These are phyloP conservation scores for Hamamelis virginiana DNA, from an alignment of 164 flowering plant species.

Conservation along the genomic window DNA sequence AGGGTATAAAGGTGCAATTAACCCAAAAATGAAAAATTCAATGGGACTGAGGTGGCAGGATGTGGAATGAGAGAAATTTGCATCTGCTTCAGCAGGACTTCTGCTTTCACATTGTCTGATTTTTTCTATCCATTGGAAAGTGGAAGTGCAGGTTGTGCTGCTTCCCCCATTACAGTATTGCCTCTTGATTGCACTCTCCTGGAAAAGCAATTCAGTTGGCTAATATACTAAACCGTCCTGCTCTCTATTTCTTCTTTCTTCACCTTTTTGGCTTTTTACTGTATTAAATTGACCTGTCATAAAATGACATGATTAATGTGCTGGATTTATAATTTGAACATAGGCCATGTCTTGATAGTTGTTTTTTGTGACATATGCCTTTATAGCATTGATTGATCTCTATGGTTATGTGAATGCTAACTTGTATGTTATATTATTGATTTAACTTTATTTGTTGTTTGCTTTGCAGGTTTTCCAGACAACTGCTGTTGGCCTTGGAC, in stretches of 20 bases:
- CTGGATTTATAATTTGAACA: neutral
- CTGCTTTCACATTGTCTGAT: neutral
- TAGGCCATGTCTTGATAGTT: neutral
- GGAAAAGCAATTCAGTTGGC: neutral
- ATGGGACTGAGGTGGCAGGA: neutral
- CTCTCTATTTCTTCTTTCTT: neutral
- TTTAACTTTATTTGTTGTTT: constrained; percentile 1
- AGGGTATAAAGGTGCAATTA: no score
- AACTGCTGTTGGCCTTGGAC: constrained; percentile 96
- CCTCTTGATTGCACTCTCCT: neutral
- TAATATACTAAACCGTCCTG: neutral
- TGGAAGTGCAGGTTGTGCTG: neutral
- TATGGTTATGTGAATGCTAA: neutral
- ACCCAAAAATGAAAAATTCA: no score
- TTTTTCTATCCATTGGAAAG: neutral
- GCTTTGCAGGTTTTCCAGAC: constrained; percentile 89
- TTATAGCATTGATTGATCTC: neutral
- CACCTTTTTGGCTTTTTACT: neutral
- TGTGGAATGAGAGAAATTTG: no score
- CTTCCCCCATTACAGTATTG: neutral
- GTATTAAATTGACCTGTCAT: neutral
- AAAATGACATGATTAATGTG: neutral
- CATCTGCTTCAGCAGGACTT: no score
- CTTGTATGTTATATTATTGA: neutral
- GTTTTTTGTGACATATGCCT: neutral